These are phyloP conservation scores for Mortierella sp. DNA, from an alignment of 371 early-diverging fungal species.

Conservation along the genomic window DNA sequence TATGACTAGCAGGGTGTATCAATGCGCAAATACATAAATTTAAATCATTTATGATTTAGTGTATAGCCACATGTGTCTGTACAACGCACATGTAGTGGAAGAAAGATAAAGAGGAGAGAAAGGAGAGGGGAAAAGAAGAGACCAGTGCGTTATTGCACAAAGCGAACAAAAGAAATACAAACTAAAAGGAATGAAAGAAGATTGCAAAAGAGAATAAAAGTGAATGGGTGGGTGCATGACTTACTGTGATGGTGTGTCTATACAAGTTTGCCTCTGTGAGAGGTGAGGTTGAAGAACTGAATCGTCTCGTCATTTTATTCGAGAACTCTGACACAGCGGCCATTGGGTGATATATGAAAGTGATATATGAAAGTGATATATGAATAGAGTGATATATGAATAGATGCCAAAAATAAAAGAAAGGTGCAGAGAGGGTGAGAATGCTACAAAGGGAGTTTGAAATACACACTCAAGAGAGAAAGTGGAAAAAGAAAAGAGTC, in stretches of 20 bases:
- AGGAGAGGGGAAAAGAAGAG: neutral
- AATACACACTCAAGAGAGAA: too few species aligned
- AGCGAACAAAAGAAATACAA: neutral
- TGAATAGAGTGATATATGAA: too few species aligned
- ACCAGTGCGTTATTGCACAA: neutral
- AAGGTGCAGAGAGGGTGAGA: too few species aligned
- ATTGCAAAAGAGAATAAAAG: neutral
- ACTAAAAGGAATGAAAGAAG: neutral
- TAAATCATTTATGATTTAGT: too few species aligned
- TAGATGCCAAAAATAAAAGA: neutral
- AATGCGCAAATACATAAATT: too few species aligned
- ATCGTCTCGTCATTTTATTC: conserved; percentile 28
- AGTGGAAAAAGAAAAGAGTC: neutral
- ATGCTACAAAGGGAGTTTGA: neutral
- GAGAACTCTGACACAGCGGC: conserved; percentile 44
- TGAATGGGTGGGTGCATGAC: conserved; percentile 3
- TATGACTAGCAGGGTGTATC: too few species aligned
- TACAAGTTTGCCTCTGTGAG: conserved; percentile 54
- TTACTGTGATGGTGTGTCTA: conserved; percentile 37
- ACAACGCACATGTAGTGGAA: too few species aligned
- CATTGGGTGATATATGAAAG: conserved; percentile 11
- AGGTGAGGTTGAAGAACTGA: conserved; percentile 17
- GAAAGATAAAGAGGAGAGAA: neutral
- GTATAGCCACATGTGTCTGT: too few species aligned
- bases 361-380: neutral